Conservation (phyloP, 2,329 filamentous ascomycete genomes). For the Ophiostoma sp. region DNA sequence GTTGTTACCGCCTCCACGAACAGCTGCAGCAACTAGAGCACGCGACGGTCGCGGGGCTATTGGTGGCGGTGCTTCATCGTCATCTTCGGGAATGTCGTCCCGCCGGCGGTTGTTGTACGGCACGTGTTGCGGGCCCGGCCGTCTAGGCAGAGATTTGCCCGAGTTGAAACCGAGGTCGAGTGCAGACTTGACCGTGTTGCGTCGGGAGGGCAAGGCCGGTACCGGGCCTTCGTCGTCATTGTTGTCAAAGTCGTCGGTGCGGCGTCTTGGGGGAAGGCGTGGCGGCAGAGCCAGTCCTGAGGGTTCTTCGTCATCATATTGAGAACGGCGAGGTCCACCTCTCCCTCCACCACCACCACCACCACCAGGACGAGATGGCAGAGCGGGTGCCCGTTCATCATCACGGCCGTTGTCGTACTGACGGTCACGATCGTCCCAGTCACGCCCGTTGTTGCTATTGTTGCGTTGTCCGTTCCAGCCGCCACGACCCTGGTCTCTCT, state of each 20-base stretch:
- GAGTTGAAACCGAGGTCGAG: constrained; percentile 35
- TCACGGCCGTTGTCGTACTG: neutral
- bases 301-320: neutral
- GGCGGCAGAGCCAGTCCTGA: neutral
- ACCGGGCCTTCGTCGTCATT: constrained; percentile 59
- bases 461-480: neutral
- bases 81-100: constrained; percentile 16
- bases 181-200: constrained; percentile 40
- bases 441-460: neutral
- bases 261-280: constrained; percentile 42
- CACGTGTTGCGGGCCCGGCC: constrained; percentile 15
- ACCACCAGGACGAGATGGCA: constrained; percentile 22
- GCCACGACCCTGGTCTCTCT: constrained; percentile 21
- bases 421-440: neutral
- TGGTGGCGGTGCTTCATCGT: constrained; percentile 48
- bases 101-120: constrained; percentile 13
- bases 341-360: neutral
- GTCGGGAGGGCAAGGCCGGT: constrained; percentile 44
- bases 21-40: constrained; percentile 51
- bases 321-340: neutral
- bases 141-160: constrained; percentile 2
- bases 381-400: constrained; percentile 1
- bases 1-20: constrained; percentile 29
- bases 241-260: constrained; percentile 29
- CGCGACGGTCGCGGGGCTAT: constrained; percentile 53